Evolutionary conservation across 73 alveolate genomes (phyloP).

Genomic region (Stentor roeselii): DNA sequence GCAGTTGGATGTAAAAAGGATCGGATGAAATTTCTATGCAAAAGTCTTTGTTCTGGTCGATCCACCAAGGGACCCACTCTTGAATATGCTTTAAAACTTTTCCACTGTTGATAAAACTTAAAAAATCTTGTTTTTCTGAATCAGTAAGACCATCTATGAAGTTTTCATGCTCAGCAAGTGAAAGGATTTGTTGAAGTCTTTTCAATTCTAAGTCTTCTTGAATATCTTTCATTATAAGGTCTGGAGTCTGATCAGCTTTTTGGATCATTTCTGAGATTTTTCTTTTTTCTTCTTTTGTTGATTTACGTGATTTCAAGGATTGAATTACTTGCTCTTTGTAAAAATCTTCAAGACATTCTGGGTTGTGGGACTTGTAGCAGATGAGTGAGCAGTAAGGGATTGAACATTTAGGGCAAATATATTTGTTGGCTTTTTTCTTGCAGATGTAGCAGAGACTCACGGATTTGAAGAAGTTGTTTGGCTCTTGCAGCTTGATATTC

Average conservation of each 20-base stretch:
- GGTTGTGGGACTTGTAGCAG: background rate
- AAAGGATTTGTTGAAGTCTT: background rate
- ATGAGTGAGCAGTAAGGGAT: background rate
- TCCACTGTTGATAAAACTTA: background rate
- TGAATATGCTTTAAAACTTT: background rate
- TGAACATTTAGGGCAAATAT: background rate
- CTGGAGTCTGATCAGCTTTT: background rate
- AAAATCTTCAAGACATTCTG: background rate
- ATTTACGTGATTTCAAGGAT: background rate
- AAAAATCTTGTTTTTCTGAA: background rate
- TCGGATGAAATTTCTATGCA: background rate
- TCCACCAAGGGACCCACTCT: slow-evolving; percentile 6
- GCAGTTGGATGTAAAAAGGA: background rate
- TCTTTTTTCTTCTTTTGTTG: background rate
- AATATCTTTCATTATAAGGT: background rate
- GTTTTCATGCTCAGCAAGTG: background rate
- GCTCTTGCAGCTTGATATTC: too few relatives aligned
- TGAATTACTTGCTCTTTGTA: background rate
- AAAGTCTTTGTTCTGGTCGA: background rate
- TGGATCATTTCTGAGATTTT: background rate
- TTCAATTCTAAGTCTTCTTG: too few relatives aligned
- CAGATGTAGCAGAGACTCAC: background rate
- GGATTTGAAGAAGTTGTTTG: too few relatives aligned
- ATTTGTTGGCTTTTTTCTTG: too few relatives aligned
- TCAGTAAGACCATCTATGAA: background rate